Percentiles rank a stretch among this genome's conserved stretches.
phyloP scores from a whole-genome alignment of 352 stramenopile genomes.

The Globisporangium lucens region DNA sequence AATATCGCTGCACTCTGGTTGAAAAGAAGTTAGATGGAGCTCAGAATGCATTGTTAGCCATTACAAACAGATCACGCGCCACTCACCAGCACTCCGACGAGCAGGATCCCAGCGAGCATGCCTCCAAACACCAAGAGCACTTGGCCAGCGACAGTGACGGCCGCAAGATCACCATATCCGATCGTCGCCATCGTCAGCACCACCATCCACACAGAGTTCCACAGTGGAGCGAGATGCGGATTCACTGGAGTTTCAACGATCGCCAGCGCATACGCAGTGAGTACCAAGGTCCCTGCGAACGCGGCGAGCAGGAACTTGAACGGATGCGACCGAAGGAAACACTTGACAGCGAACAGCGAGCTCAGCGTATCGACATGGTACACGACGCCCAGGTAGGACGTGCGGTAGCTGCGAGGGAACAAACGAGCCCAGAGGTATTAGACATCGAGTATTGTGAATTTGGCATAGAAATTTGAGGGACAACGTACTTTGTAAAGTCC shows the following conservation, averaged over 20 bases:
- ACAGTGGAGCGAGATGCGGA: constrained; percentile 48
- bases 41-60: not conserved
- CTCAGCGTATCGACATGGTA: constrained; percentile 76
- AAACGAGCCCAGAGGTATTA: not conserved
- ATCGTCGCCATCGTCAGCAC: constrained; percentile 75
- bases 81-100: constrained; percentile 65
- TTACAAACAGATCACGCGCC: not conserved
- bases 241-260: constrained; percentile 72
- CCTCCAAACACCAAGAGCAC: constrained; percentile 55
- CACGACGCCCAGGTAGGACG: constrained; percentile 66
- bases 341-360: constrained; percentile 81
- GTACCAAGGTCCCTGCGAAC: constrained; percentile 40
- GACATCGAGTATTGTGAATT: too few relatives aligned
- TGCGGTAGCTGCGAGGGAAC: constrained; percentile 49
- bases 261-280: constrained; percentile 58
- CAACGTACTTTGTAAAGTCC: constrained; percentile 61
- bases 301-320: constrained; percentile 53
- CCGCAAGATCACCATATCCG: constrained; percentile 65
- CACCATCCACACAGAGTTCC: constrained; percentile 68
- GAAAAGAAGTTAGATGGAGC: not conserved
- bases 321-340: constrained; percentile 62
- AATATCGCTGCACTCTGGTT: constrained; percentile 65
- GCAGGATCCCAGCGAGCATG: constrained; percentile 69
- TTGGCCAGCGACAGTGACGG: constrained; percentile 55
- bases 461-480: not conserved